These are phyloP conservation scores for Uronychia binucleata DNA, from an alignment of 73 alveolate species.

Conservation along the genomic window DNA sequence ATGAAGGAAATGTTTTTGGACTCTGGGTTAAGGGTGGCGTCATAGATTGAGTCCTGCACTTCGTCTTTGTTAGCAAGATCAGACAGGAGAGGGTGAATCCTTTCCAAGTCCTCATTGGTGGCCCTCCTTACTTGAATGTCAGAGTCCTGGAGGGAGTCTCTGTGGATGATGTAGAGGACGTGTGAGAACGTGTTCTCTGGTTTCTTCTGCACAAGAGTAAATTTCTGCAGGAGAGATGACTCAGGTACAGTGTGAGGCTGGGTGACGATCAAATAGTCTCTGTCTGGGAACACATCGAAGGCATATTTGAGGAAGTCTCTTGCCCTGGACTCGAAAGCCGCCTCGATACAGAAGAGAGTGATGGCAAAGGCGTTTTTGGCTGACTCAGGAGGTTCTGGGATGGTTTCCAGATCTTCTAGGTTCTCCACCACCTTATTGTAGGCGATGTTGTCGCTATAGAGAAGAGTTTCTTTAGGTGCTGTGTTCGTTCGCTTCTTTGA, in stretches of 20 bases:
- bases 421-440: constrained; percentile 84
- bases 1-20: constrained; percentile 77
- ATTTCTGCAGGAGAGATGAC: constrained; percentile 86
- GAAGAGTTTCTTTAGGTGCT: constrained; percentile 43
- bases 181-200: constrained; percentile 93
- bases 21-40: constrained; percentile 77
- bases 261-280: constrained; percentile 95
- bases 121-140: constrained; percentile 77
- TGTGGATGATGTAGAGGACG: constrained; percentile 94
- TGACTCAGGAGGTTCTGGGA: constrained; percentile 97
- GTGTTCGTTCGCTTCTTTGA: constrained; percentile 32
- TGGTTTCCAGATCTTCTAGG: constrained; percentile 84
- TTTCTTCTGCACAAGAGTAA: constrained; percentile 87
- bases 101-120: constrained; percentile 70
- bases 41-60: constrained; percentile 76
- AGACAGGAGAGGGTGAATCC: constrained; percentile 71
- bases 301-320: constrained; percentile 94
- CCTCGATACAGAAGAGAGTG: constrained; percentile 96
- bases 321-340: constrained; percentile 94
- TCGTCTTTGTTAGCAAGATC: constrained; percentile 76
- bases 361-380: constrained; percentile 97
- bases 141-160: constrained; percentile 87
- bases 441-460: constrained; percentile 66
- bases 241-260: constrained; percentile 98
- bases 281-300: constrained; percentile 95